Evolutionary conservation across 2,329 filamentous ascomycete species (phyloP), one percentile per base, ranked within the genome.

Genomic region (Pseudogymnoascus sp.): DNA sequence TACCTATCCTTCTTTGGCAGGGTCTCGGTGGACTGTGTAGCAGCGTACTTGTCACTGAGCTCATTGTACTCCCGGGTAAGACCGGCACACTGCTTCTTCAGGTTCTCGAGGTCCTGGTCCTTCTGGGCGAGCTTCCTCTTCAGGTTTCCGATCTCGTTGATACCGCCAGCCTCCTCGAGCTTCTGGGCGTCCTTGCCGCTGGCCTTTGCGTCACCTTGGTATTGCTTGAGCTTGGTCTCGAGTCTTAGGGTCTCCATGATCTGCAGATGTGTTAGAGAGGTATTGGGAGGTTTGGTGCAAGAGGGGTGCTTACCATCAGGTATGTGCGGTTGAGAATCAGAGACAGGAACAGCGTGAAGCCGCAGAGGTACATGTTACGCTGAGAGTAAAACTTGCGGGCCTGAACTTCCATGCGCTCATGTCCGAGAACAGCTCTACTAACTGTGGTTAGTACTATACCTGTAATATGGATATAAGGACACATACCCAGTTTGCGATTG

Each of bases 341-440:
- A 61, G 93, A 97, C 66, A 99, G 88, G 86, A 99, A 97, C 67
- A 99, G 88, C 4, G 95, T 99, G 83, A 99, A 99, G 71, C 95
- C 95, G 78, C 95, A 97, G 66, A 99, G 92, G 81, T 99, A 99
- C 95, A 99, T 99, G 87, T 99, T 99, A 78, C 95, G 93, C 82
- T 99, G 93, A 66, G 93, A 96, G 85, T 99, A 99, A 83, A 99
- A 99, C 80, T 99, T 99, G 84, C 95, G 92, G 68, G 95, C 93
- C 79, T 99, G 95, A 61, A 97, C 93, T 80, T 99, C 95, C 85
- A 96, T 92, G 67, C 95, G 93, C 76, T 97, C 95, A 74, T 91
- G 88, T 67, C 95, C 93, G 71, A 97, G 86, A 64, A 93, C 87
- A 60, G 82, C 81, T 73, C 89, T 77, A 63, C 77, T 65, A 59